Percentiles rank a stretch among this genome's conserved stretches.
Conservation (phyloP, 768 basidiomycete species). For the Postia placenta region DNA sequence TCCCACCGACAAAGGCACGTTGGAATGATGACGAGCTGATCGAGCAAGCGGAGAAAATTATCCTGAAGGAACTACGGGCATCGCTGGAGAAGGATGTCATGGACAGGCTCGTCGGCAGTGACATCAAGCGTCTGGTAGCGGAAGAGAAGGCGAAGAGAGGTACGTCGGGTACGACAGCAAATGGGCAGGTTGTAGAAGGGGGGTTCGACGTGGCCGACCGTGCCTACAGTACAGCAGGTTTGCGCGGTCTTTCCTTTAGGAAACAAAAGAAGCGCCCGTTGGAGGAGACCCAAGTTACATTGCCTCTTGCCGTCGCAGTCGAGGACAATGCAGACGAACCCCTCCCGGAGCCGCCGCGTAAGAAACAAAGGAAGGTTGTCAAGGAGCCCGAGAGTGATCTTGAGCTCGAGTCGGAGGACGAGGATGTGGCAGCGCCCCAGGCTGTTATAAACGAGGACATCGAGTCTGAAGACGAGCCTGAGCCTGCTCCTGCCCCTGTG, state of each 20-base stretch:
- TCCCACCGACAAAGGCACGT: constrained; percentile 32
- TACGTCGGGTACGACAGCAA: constrained; percentile 20
- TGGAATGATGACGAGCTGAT: constrained; percentile 52
- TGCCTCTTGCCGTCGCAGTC: neutral
- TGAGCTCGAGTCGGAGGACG: constrained; percentile 58
- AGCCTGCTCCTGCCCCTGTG: constrained; percentile 20
- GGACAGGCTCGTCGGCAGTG: constrained; percentile 51
- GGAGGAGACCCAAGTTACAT: constrained; percentile 17
- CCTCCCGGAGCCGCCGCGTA: constrained; percentile 21
- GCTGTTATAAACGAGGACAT: constrained; percentile 24
- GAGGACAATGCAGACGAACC: constrained; percentile 14
- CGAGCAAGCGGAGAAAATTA: constrained; percentile 46
- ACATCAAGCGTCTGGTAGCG: constrained; percentile 44
- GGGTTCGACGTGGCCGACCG: constrained; percentile 37
- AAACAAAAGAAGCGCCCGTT: constrained; percentile 34
- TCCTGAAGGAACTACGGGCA: constrained; percentile 49
- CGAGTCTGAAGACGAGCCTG: constrained; percentile 60
- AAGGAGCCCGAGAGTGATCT: too few species aligned
- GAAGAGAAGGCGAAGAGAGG: constrained; percentile 43
- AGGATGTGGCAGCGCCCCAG: constrained; percentile 23
- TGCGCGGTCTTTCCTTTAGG: constrained; percentile 41
- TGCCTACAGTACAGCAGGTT: constrained; percentile 39
- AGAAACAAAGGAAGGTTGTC: constrained; percentile 22
- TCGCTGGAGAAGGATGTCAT: constrained; percentile 60
- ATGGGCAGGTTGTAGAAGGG: constrained; percentile 27